A percentile compares a stretch with the other conserved stretches of the same genome.
phyloP scores from a whole-genome alignment of 352 stramenopile species.

The Hyphochytrium catenoides region DNA sequence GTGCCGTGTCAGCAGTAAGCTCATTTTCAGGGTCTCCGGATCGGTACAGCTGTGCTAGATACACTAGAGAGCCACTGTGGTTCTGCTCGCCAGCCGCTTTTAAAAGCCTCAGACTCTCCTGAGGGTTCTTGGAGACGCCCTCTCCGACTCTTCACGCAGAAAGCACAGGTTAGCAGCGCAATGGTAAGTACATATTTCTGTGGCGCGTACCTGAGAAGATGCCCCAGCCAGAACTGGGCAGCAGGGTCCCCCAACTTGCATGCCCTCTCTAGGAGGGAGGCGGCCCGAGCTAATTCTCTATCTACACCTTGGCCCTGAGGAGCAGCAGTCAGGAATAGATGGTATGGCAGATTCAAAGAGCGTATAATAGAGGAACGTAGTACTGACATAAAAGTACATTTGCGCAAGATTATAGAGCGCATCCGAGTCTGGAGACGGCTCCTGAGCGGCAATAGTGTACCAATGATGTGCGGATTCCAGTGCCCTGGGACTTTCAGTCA shows the following conservation, averaged over 20 bases:
- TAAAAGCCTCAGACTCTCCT: slow-evolving; percentile 40
- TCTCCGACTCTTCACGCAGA: slow-evolving; percentile 18
- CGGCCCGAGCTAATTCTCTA: slow-evolving; percentile 21
- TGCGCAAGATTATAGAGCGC: slow-evolving; percentile 55
- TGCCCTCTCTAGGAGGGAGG: slow-evolving; percentile 45
- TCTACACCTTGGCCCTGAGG: no score
- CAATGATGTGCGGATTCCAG: no score
- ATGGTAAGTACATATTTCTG: slow-evolving; percentile 5
- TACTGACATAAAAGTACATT: slow-evolving; percentile 36
- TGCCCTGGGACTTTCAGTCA: no score
- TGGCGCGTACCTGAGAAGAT: slow-evolving; percentile 26
- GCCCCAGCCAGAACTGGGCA: slow-evolving; percentile 61
- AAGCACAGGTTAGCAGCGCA: slow-evolving; percentile 1
- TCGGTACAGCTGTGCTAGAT: slow-evolving; percentile 58
- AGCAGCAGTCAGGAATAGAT: no score
- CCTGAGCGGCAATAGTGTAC: no score
- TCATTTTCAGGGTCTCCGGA: slow-evolving; percentile 28
- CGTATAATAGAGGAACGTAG: neutral
- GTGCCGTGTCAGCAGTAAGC: slow-evolving; percentile 19
- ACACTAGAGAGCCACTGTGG: slow-evolving; percentile 45
- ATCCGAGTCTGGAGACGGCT: slow-evolving; percentile 46
- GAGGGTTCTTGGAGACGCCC: slow-evolving; percentile 30
- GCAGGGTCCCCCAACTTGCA: slow-evolving; percentile 41
- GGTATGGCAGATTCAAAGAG: no score
- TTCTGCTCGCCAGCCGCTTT: slow-evolving; percentile 31